Base-by-base conservation (phyloP, 129 eudicot genomes). In the Silybum marianum region DNA sequence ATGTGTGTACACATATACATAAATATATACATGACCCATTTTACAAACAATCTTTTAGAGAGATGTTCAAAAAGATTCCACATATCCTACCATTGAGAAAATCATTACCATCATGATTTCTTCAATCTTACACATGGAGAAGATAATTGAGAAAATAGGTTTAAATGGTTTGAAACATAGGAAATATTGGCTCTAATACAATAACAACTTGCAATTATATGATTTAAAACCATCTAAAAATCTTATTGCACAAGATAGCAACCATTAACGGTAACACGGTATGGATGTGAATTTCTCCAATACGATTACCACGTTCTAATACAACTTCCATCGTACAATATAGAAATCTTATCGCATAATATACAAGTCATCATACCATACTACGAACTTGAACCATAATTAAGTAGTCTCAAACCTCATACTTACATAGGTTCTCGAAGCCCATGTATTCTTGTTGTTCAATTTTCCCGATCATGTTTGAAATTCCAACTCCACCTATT, bases 401-500 rank as follows among this genome's bases (percentile, higher is more conserved):
- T 1, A 7, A n/a, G 2, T 0, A 7, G 23, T n/a, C 66, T 58
- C 19, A 58, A 58, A 30, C 83, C 13, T 89, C 78, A 36, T 95
- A 95, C 84, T 87, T 91, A 91, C 99, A 95, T 70, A 92, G 90
- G 88, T 89, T 87, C 82, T 95, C 99, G 51, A 95, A 95, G 39
- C 97, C 99, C 99, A 95, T 95, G 85, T 95, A 92, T 24, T 92
- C 99, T 13, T 90, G 88, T n/a, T 81, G 75, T 46, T 88, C 76
- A 58, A 95, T 78, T 91, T 92, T 92, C 75, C 80, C 87, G 44
- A 95, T 90, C 97, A 92, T 95, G 88, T 95, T 89, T 13, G 92
- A 85, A 74, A 95, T 89, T 54, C 99, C 99, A 82, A 95, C 97
- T 73, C 99, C 99, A 66, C 99, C 99, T 95, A 80, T 82, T 54